Evolutionary conservation across 768 basidiomycete species (phyloP).

Genomic region (Kwoniella sp.): DNA sequence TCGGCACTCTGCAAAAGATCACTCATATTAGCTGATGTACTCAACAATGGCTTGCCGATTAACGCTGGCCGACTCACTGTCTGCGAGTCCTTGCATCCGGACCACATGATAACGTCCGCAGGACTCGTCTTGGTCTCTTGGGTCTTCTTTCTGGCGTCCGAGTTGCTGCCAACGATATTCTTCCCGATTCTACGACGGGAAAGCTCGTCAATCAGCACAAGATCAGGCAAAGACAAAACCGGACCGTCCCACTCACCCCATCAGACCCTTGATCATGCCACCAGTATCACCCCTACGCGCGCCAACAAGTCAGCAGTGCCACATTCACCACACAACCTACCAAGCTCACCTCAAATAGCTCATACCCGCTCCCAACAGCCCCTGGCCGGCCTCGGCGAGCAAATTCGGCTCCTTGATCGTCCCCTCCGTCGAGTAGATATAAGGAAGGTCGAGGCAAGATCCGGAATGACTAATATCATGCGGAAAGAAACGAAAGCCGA

Average conservation of each 20-base stretch:
- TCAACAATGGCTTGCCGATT: background rate
- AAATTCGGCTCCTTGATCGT: slow-evolving; percentile 93
- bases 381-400: slow-evolving; percentile 81
- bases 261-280: slow-evolving; percentile 72
- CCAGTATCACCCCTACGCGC: slow-evolving; percentile 71
- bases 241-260: slow-evolving; percentile 56
- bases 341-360: slow-evolving; percentile 61
- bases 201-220: background rate
- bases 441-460: slow-evolving; percentile 63
- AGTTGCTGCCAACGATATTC: slow-evolving; percentile 66
- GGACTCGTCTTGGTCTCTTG: slow-evolving; percentile 69
- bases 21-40: slow-evolving; percentile 3
- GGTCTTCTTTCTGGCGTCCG: slow-evolving; percentile 66
- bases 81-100: slow-evolving; percentile 59
- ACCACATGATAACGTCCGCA: slow-evolving; percentile 69
- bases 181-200: slow-evolving; percentile 62
- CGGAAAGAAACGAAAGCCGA: too few species aligned
- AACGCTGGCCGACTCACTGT: slow-evolving; percentile 42
- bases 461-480: slow-evolving; percentile 55
- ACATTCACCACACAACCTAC: background rate
- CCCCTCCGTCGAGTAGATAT: slow-evolving; percentile 84
- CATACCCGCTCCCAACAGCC: slow-evolving; percentile 72
- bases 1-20: slow-evolving; percentile 54
- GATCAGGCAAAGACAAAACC: background rate
- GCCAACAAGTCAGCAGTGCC: slow-evolving; percentile 3